Percentiles rank a stretch among this genome's conserved stretches.
Conservation (phyloP, 495 filamentous ascomycete species). For the Chlorociboria aeruginascens region DNA sequence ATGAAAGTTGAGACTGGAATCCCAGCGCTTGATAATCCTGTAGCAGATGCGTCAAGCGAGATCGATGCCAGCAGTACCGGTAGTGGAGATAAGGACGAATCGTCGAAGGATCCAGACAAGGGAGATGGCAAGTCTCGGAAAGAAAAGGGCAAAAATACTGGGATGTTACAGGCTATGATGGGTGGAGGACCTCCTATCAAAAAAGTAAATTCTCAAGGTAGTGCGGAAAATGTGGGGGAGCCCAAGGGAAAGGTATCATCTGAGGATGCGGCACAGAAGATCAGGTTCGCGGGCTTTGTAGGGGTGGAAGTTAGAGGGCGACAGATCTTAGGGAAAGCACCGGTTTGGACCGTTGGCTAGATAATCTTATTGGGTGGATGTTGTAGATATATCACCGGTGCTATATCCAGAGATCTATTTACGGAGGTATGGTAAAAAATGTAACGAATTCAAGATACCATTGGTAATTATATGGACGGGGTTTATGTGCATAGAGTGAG, state of each 20-base stretch:
- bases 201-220: conserved; percentile 18
- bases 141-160: conserved; percentile 28
- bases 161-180: conserved; percentile 23
- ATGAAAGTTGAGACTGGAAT: conserved; percentile 80
- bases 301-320: conserved; percentile 74
- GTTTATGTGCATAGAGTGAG: no score
- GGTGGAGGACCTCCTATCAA: conserved; percentile 2
- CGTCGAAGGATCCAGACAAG: conserved; percentile 24
- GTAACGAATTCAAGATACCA: no score
- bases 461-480: no score
- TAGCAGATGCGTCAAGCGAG: conserved; percentile 28
- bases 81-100: conserved; percentile 28
- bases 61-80: conserved; percentile 32
- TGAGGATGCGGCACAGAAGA: conserved; percentile 36
- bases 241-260: conserved; percentile 9
- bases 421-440: no score
- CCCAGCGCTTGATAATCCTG: conserved; percentile 52
- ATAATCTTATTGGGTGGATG: background rate
- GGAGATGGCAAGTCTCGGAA: conserved; percentile 17
- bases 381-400: background rate
- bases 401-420: no score
- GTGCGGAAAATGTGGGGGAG: conserved; percentile 12
- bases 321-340: conserved; percentile 77
- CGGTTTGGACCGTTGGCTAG: conserved; percentile 55
- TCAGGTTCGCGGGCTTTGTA: conserved; percentile 78